Conservation (phyloP, 768 basidiomycete species). For the Amanita pseudoporphyria region DNA sequence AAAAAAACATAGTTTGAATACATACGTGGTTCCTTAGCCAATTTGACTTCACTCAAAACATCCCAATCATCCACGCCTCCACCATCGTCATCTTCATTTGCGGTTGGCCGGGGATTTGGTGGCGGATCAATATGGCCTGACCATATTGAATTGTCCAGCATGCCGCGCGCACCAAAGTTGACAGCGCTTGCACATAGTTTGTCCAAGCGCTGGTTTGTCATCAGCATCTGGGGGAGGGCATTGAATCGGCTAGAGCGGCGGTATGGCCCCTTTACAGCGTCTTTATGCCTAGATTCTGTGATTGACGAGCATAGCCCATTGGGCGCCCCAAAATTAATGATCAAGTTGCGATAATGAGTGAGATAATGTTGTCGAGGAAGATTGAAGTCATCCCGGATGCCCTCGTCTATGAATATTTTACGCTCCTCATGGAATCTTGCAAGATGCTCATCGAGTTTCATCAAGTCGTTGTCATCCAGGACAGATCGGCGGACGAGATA, state of each 20-base stretch:
- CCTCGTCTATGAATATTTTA: conserved; percentile 10
- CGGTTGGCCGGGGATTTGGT: not conserved
- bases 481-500: too few relatives aligned
- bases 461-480: conserved; percentile 14
- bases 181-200: not conserved
- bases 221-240: conserved; percentile 9
- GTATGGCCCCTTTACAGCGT: too few relatives aligned
- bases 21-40: not conserved
- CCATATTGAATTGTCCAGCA: not conserved
- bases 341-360: too few relatives aligned
- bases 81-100: not conserved
- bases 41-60: not conserved
- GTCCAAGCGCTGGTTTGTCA: not conserved
- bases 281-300: too few relatives aligned
- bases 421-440: conserved; percentile 15
- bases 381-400: conserved; percentile 13
- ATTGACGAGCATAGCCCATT: too few relatives aligned
- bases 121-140: not conserved
- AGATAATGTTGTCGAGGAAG: conserved; percentile 24
- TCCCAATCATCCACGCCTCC: not conserved
- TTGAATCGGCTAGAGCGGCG: too few relatives aligned
- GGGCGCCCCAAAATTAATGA: conserved; percentile 20
- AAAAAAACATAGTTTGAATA: not conserved
- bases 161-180: too few relatives aligned
- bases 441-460: conserved; percentile 11